Evolutionary conservation across 1,284 basidiomycete genomes (phyloP).

Genomic region (Ganoderma meredithae): DNA sequence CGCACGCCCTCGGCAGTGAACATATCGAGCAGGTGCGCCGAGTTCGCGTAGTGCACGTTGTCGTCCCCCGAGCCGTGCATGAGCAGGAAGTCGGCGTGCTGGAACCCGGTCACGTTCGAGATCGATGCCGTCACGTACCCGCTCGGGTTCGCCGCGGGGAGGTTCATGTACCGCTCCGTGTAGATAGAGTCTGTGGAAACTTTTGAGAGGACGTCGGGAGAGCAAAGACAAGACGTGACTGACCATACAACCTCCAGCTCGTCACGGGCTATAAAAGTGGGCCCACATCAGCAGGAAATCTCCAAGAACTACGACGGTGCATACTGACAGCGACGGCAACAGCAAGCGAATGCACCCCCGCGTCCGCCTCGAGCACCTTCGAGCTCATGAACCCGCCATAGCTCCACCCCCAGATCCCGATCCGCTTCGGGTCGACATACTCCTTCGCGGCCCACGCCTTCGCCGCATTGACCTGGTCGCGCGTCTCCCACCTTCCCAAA

Average conservation of each 20-base stretch:
- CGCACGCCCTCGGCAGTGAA: conserved; percentile 81
- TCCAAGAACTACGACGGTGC: conserved; percentile 38
- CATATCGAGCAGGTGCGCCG: conserved; percentile 91
- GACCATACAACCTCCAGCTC: conserved; percentile 87
- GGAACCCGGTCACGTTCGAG: conserved; percentile 86
- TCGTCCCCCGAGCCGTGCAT: conserved; percentile 95
- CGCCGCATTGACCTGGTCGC: conserved; percentile 89
- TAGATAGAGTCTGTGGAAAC: conserved; percentile 78
- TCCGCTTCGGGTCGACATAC: conserved; percentile 82
- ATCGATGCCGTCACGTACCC: conserved; percentile 91
- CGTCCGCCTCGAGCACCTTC: conserved; percentile 89
- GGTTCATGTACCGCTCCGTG: conserved; percentile 97
- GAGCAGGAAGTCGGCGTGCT: conserved; percentile 80
- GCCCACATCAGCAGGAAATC: background rate
- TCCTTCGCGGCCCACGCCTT: conserved; percentile 78
- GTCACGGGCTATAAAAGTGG: conserved; percentile 69
- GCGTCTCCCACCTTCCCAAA: conserved; percentile 86
- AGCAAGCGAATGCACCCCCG: conserved; percentile 86
- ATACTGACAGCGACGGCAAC: conserved; percentile 83
- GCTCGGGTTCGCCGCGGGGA: conserved; percentile 75
- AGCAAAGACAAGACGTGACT: conserved; percentile 37
- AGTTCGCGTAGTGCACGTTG: conserved; percentile 94
- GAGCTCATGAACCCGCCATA: conserved; percentile 95
- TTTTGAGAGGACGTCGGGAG: background rate
- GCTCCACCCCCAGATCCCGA: conserved; percentile 97